Evolutionary conservation across 164 flowering plant genomes (phyloP).

Genomic region (Aristolochia californica): DNA sequence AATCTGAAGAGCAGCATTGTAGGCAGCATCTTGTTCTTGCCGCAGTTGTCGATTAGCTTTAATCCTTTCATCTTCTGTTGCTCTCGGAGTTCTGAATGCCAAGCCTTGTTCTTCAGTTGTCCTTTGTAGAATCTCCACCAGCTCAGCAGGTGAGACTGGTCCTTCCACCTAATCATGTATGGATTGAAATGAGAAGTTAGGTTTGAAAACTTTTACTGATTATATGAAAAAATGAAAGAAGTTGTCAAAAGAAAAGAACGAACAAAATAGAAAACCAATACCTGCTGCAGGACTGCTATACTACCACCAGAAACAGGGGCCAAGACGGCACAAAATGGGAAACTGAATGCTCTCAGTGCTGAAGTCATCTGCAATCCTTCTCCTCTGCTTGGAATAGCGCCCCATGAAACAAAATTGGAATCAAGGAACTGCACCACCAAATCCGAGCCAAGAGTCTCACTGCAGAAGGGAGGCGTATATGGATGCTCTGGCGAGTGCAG

Average conservation of each 20-base stretch:
- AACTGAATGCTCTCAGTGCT: constrained; percentile 28
- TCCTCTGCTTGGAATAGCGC: constrained; percentile 35
- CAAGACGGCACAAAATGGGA: constrained; percentile 59
- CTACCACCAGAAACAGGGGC: constrained; percentile 40
- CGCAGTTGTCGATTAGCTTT: constrained; percentile 25
- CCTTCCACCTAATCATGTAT: constrained; percentile 48
- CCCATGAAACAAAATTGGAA: constrained; percentile 72
- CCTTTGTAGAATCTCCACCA: constrained; percentile 59
- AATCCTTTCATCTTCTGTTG: constrained; percentile 13
- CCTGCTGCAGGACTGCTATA: constrained; percentile 60
- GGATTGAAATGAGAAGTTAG: background rate
- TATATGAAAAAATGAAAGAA: background rate
- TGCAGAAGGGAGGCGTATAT: constrained; percentile 43
- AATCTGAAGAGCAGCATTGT: constrained; percentile 40
- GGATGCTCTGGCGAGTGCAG: constrained; percentile 69
- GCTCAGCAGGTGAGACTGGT: constrained; percentile 53
- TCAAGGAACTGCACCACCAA: constrained; percentile 59
- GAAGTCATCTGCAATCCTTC: constrained; percentile 51
- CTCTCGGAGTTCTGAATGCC: constrained; percentile 38
- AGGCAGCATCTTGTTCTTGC: constrained; percentile 70
- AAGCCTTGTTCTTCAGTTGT: constrained; percentile 56
- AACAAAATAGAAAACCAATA: constrained; percentile 1
- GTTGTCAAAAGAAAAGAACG: too few relatives aligned
- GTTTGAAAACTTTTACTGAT: background rate
- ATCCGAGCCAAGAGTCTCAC: constrained; percentile 49